Conservation (phyloP, 768 basidiomycete genomes). For the Chalciporus piperatus region DNA sequence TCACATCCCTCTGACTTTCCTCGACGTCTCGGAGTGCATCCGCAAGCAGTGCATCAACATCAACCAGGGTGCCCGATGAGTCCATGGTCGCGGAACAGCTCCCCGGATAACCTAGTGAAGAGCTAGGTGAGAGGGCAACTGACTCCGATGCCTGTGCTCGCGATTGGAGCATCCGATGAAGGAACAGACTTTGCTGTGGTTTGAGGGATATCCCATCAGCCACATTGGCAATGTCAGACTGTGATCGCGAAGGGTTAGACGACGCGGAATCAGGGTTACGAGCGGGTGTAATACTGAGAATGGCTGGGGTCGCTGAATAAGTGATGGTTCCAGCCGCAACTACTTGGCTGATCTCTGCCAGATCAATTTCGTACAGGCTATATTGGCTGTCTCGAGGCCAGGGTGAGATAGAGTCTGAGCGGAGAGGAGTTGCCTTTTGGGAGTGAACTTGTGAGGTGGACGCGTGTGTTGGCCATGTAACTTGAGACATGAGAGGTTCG, state of each 20-base stretch:
- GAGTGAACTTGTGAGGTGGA: slow-evolving; percentile 3
- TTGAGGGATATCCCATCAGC: not conserved
- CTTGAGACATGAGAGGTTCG: slow-evolving; percentile 23
- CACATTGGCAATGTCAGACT: not conserved
- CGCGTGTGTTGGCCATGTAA: slow-evolving; percentile 8
- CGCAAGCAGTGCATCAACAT: slow-evolving; percentile 13
- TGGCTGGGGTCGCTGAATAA: not conserved
- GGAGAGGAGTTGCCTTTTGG: not conserved
- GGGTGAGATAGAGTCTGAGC: slow-evolving; percentile 2
- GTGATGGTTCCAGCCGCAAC: not conserved
- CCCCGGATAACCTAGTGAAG: slow-evolving; percentile 1
- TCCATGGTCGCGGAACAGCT: not conserved
- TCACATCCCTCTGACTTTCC: not conserved
- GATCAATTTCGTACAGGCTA: not conserved
- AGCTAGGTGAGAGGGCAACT: not conserved
- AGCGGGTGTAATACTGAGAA: slow-evolving; percentile 4
- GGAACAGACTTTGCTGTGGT: slow-evolving; percentile 8
- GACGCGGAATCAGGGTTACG: not conserved
- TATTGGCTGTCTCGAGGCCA: not conserved
- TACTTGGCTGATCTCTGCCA: slow-evolving; percentile 2
- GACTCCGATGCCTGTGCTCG: slow-evolving; percentile 18
- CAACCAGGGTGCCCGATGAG: not conserved
- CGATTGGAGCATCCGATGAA: slow-evolving; percentile 20
- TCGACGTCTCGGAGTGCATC: slow-evolving; percentile 17
- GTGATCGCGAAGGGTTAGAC: not conserved